These are phyloP conservation scores for Blastobotrys arbuscula DNA, from an alignment of 1,139 yeast genomes.

Conservation along the genomic window DNA sequence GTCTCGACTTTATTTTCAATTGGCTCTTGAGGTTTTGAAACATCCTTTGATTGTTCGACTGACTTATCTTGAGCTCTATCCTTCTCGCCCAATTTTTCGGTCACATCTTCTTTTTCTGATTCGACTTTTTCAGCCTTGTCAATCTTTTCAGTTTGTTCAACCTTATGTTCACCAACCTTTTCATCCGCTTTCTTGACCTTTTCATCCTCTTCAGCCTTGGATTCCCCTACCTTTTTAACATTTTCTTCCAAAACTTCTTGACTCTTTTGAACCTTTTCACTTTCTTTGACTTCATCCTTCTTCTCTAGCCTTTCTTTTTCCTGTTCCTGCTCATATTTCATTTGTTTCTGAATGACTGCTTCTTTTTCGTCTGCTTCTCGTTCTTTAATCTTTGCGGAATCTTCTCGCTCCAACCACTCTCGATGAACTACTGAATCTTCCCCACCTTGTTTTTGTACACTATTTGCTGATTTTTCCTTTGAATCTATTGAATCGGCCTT, in stretches of 20 bases:
- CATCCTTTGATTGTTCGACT: neutral
- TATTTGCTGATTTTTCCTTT: neutral
- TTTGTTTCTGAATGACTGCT: neutral
- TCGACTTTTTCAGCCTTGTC: neutral
- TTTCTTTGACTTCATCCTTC: constrained; percentile 10
- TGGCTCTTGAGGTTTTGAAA: neutral
- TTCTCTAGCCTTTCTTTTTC: neutral
- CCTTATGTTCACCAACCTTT: constrained; percentile 5
- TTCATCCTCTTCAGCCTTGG: constrained; percentile 6
- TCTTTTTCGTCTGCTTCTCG: constrained; percentile 1
- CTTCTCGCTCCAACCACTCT: neutral
- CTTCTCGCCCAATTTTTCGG: neutral
- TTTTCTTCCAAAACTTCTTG: no score
- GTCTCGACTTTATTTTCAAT: neutral
- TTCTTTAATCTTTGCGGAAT: neutral
- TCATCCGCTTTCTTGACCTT: constrained; percentile 11
- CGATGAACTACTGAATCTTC: neutral
- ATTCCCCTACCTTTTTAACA: neutral
- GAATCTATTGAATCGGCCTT: no score
- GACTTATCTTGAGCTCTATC: no score
- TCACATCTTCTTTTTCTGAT: neutral
- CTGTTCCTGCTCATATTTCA: neutral
- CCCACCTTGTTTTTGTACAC: neutral
- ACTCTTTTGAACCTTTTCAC: constrained; percentile 5
- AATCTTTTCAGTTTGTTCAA: constrained; percentile 6